Evolutionary conservation across 768 basidiomycete species (phyloP).

Genomic region (Clathrus columnatus): DNA sequence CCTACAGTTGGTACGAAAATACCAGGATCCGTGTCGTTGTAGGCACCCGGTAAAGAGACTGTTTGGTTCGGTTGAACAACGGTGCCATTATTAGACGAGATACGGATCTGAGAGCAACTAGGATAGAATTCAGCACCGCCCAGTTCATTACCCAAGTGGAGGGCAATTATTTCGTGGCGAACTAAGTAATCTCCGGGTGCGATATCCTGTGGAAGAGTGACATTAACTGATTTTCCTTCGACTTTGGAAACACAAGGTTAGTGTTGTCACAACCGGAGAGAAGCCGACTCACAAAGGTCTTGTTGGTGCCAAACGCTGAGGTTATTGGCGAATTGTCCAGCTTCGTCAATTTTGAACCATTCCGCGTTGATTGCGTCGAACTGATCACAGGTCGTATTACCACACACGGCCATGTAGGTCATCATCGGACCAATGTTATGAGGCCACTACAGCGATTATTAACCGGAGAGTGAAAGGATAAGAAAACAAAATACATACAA

Average conservation of each 20-base stretch:
- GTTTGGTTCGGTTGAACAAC: constrained; percentile 31
- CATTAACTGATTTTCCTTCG: constrained; percentile 24
- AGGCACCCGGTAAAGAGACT: constrained; percentile 65
- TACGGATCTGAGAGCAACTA: constrained; percentile 50
- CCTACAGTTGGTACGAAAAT: constrained; percentile 46
- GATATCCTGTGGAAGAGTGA: constrained; percentile 32
- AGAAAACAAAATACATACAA: too few relatives aligned
- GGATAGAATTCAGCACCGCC: constrained; percentile 80
- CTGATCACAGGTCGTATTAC: constrained; percentile 44
- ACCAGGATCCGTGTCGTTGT: constrained; percentile 61
- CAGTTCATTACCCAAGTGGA: constrained; percentile 50
- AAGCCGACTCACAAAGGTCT: constrained; percentile 37
- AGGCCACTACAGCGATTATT: constrained; percentile 29
- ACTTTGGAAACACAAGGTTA: constrained; percentile 21
- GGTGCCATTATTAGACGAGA: constrained; percentile 46
- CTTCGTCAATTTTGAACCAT: constrained; percentile 69
- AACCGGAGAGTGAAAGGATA: background rate
- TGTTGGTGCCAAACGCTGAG: constrained; percentile 41
- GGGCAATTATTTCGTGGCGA: constrained; percentile 73
- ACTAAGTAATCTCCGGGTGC: constrained; percentile 65
- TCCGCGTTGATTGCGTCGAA: constrained; percentile 49
- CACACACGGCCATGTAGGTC: constrained; percentile 67
- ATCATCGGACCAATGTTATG: constrained; percentile 62
- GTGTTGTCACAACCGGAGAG: background rate
- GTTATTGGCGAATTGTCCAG: constrained; percentile 31